Evolutionary conservation across 345 rosid genomes (phyloP).

Genomic region (Melastoma malabathricum): DNA sequence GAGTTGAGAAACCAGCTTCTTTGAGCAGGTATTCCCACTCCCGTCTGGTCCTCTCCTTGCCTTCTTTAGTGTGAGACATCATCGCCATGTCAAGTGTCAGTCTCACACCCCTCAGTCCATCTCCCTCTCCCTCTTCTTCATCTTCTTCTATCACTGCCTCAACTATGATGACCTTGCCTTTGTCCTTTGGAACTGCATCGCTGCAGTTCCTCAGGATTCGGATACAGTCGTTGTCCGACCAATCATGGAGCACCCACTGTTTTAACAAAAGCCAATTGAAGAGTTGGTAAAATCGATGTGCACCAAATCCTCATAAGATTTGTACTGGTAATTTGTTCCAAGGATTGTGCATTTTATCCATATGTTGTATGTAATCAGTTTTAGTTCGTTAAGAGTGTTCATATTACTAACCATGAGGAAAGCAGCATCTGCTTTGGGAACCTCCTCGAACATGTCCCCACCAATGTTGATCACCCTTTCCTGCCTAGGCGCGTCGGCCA

Average conservation of each 20-base stretch:
- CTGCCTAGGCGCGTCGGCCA: background rate
- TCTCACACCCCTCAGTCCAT: conserved; percentile 21
- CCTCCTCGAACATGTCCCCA: conserved; percentile 53
- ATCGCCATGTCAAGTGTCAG: conserved; percentile 56
- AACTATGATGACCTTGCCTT: conserved; percentile 13
- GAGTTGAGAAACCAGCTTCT: no score
- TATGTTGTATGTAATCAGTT: no score
- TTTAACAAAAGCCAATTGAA: no score
- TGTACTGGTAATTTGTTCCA: no score
- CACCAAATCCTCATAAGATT: no score
- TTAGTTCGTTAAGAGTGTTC: no score
- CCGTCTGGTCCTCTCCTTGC: conserved; percentile 48
- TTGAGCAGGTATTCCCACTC: conserved; percentile 34
- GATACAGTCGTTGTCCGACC: conserved; percentile 31
- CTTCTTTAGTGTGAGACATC: conserved; percentile 55
- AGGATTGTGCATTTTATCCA: no score
- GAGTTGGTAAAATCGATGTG: no score
- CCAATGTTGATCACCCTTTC: conserved; percentile 18
- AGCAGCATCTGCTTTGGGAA: conserved; percentile 53
- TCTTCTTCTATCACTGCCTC: conserved; percentile 11
- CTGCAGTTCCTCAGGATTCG: conserved; percentile 24
- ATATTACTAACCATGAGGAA: conserved; percentile 47
- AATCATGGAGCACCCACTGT: conserved; percentile 32
- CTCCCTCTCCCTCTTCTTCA: background rate
- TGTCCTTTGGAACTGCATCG: conserved; percentile 14